Base-by-base conservation (phyloP, 148 eudicot species). In the Silene uniflora region DNA sequence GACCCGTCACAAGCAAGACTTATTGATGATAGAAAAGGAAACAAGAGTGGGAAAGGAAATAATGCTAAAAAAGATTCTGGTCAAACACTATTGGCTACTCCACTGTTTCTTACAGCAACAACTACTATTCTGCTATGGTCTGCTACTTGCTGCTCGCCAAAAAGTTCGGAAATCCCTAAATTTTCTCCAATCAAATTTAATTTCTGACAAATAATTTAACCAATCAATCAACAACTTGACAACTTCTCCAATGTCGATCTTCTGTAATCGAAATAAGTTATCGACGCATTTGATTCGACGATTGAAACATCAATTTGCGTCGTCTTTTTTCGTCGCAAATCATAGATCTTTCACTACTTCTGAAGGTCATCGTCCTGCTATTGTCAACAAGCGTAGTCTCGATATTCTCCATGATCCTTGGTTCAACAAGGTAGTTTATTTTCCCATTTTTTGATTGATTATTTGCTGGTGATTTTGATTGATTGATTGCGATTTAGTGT, bases 381-480 rank as follows among this genome's bases (percentile, higher is more conserved):
- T 95, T 23, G 90, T 95, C 55, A 88, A 84, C 75, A 95, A 95
- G 79, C 96, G 93, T 58, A 91, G 98, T 69, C 80, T 92, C 66
- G 98, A 95, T 54, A 92, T 95, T 81, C 98, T 95, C 67, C 98
- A 95, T 55, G 97, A 95, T 90, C 98, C 98, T 12, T 95, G 93
- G 97, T 95, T 89, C 83, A 95, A 95, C 78, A 95, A 91, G 96
- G 98, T 95, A 39, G 10, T 11, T 10, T 7, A 27, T 25, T 44
- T 66, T 54, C n/a, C n/a, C n/a, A n/a, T 1, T 2, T n/a, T 11
- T 10, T 18, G 7, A 49, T 49, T 49, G 54, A 1, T 49, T 49
- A 3, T 49, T 49, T 49, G 1, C 0, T 2, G 10, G 54, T 12
- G 54, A 49, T 52, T 52, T 52, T 52, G 56, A 1, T 52, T 52